A percentile compares a stretch with the other conserved stretches of the same genome.
These are phyloP conservation scores for Logfia minima DNA, from an alignment of 129 eudicot genomes.

Conservation along the genomic window DNA sequence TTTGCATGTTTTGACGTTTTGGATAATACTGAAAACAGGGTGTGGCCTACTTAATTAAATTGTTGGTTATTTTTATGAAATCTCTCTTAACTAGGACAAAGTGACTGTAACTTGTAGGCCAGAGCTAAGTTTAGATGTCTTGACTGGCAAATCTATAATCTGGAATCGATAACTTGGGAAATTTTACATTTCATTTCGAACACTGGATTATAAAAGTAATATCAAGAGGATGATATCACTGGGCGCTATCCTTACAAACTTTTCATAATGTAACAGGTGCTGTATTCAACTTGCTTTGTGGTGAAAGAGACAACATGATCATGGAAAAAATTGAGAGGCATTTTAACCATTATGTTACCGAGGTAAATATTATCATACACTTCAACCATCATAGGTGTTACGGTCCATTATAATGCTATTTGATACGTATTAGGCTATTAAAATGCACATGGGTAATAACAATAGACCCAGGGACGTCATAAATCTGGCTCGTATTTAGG, in stretches of 20 bases:
- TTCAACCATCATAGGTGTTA: not conserved
- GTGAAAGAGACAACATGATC: conserved; percentile 51
- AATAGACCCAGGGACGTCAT: not conserved
- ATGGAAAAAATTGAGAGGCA: conserved; percentile 75
- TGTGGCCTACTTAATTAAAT: not conserved
- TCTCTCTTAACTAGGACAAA: conserved; percentile 6
- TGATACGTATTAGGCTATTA: not conserved
- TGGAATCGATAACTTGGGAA: not conserved
- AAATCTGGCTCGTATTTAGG: not conserved
- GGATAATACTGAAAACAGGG: not conserved
- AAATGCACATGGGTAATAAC: not conserved
- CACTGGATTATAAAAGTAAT: not conserved
- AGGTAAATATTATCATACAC: conserved; percentile 44
- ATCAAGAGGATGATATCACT: not conserved
- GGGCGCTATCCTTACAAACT: conserved; percentile 11
- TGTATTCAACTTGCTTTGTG: conserved; percentile 66
- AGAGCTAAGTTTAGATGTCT: not conserved
- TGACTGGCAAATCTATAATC: not conserved
- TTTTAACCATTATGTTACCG: conserved; percentile 48
- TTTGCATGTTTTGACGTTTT: not conserved
- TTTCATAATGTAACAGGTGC: conserved; percentile 57
- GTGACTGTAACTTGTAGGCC: conserved; percentile 1
- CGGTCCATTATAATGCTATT: not conserved
- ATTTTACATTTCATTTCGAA: not conserved
- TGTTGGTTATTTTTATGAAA: not conserved